Evolutionary conservation across 2,329 filamentous ascomycete genomes (phyloP).

Genomic region (Leptographium wingfieldii): DNA sequence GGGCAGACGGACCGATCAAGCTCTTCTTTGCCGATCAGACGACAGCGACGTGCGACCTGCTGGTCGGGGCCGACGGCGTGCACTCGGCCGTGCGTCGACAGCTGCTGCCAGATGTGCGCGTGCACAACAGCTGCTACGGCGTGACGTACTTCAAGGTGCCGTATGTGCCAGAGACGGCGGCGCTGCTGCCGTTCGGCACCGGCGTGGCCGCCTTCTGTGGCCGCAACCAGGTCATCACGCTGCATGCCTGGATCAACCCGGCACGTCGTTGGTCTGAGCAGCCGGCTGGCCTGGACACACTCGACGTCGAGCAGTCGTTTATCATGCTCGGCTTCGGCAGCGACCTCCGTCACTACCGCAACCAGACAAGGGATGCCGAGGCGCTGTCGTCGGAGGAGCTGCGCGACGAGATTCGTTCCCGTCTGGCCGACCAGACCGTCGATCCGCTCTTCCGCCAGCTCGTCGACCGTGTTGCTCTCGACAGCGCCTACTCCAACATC

Average conservation of each 20-base stretch:
- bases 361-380: not conserved
- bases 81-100: slow-evolving; percentile 1
- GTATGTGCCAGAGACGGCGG: not conserved
- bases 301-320: not conserved
- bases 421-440: not conserved
- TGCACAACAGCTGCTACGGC: not conserved
- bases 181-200: not conserved
- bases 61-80: slow-evolving; percentile 3
- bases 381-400: not conserved
- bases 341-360: not conserved
- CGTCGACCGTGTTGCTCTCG: not conserved
- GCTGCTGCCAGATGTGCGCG: not conserved
- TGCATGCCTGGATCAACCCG: not conserved
- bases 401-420: not conserved
- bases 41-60: not conserved
- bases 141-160: not conserved
- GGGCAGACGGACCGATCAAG: not conserved
- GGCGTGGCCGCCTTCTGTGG: not conserved
- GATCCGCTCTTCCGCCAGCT: not conserved
- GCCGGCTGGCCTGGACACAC: not conserved
- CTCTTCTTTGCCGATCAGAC: not conserved
- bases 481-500: not conserved
- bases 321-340: slow-evolving; percentile 1
- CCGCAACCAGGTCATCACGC: not conserved
- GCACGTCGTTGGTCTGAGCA: not conserved